Base-by-base conservation (phyloP, 441 rosid species). In the Gossypium gossypioides region DNA sequence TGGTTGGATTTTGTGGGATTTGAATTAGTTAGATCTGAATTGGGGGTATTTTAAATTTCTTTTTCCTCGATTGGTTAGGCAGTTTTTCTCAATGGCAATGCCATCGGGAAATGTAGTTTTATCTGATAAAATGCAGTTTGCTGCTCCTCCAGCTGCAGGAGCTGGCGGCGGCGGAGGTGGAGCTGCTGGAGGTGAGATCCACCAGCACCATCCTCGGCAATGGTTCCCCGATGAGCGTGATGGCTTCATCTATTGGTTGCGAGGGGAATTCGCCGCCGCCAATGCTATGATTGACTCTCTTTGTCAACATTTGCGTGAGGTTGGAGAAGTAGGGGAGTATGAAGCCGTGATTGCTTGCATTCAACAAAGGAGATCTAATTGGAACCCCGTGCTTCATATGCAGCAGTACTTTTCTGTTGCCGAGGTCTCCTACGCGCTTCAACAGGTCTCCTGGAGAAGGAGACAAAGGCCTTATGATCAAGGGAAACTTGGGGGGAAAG, bases 351-450 rank as follows among this genome's bases (percentile, higher is more conserved):
- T 25, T 13, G 63, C 63, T 25, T 13, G 63, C 37, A 58, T 58
- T 58, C 63, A 58, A 13, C 63, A 58, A 27, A 58, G 63, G 63
- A 25, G 63, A 13, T 58, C 40, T 13, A 27, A 58, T 25, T 58
- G 63, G 63, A 58, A 58, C 37, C 63, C 63, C 9, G 63, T 89
- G 82, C 85, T 89, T 21, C 82, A 83, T 86, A 82, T 95, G 95
- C 97, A 92, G 84, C 99, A 88, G 69, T 92, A 82, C 75, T 88
- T 75, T 68, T 78, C 99, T 0, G 79, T 89, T 6, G 76, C 81
- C 0, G 98, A 92, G 59, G 86, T 95, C 27, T 66, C 78, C 19
- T 48, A 82, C 40, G 76, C 88, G 6, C 80, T 95, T 72, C 93
- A 92, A 25, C 95, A 92, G 68, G 86, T 79, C 15, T 82, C 86